phyloP scores from a whole-genome alignment of 805 yeast genomes.

The Cyberlindnera japonica region DNA sequence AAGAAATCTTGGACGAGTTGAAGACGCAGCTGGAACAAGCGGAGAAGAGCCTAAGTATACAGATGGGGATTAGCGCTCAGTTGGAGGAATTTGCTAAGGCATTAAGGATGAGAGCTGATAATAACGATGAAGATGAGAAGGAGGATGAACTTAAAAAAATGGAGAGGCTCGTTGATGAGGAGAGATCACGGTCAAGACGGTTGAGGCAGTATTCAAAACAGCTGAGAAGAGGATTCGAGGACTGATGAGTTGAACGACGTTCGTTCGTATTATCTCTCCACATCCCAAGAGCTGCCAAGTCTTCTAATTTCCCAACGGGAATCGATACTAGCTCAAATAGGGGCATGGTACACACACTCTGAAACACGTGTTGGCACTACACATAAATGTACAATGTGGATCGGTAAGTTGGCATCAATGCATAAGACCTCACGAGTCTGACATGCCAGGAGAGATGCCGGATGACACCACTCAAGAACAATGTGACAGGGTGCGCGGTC shows the following conservation, averaged over 20 bases:
- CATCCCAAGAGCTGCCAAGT: no score
- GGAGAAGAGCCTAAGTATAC: slow-evolving; percentile 3
- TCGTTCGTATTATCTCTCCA: no score
- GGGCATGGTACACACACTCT: no score
- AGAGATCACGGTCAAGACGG: slow-evolving; percentile 10
- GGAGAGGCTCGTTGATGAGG: slow-evolving; percentile 8
- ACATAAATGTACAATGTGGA: no score
- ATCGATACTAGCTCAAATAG: no score
- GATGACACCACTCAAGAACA: no score
- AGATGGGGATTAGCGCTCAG: slow-evolving; percentile 3
- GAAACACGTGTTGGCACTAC: no score
- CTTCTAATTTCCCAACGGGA: background rate
- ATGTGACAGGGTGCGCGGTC: no score
- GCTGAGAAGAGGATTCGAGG: slow-evolving; percentile 3
- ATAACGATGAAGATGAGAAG: background rate
- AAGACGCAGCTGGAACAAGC: background rate
- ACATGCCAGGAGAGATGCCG: no score
- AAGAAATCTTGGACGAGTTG: slow-evolving; percentile 1
- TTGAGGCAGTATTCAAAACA: slow-evolving; percentile 7
- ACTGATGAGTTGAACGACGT: no score
- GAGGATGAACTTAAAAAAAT: slow-evolving; percentile 1
- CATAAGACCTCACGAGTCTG: no score
- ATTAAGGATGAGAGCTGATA: slow-evolving; percentile 1
- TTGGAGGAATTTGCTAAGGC: slow-evolving; percentile 1
- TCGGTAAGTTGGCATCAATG: no score